Evolutionary conservation across 352 stramenopile genomes (phyloP).

Genomic region (Phytophthora pini): DNA sequence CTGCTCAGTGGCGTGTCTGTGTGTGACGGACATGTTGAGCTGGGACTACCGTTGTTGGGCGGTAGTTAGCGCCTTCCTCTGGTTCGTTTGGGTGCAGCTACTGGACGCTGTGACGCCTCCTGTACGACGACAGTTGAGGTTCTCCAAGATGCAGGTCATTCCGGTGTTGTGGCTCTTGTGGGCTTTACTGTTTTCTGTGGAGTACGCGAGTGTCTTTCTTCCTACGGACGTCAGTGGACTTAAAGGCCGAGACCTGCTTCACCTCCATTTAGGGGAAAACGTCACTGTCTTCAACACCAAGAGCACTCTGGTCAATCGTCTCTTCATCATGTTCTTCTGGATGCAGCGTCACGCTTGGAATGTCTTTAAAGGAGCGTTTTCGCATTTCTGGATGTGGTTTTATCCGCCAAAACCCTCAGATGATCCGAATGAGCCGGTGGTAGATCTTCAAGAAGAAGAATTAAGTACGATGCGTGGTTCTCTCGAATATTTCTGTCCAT

Average conservation of each 20-base stretch:
- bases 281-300: conserved; percentile 39
- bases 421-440: not conserved
- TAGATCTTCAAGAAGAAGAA: conserved; percentile 33
- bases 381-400: conserved; percentile 2
- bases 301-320: conserved; percentile 46
- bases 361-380: conserved; percentile 26
- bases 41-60: conserved; percentile 38
- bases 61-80: conserved; percentile 31
- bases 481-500: conserved; percentile 53
- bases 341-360: conserved; percentile 46
- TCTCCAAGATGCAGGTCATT: conserved; percentile 33
- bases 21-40: conserved; percentile 33
- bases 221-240: conserved; percentile 35
- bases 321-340: conserved; percentile 58
- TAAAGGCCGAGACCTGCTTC: conserved; percentile 35
- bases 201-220: conserved; percentile 37
- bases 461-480: conserved; percentile 47
- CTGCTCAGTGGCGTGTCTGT: conserved; percentile 35
- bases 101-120: conserved; percentile 40
- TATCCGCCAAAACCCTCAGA: not conserved
- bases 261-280: conserved; percentile 23
- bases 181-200: conserved; percentile 24
- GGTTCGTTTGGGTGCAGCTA: conserved; percentile 41
- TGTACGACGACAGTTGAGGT: conserved; percentile 16
- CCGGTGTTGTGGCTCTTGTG: conserved; percentile 29